Evolutionary conservation across 2,329 filamentous ascomycete genomes (phyloP).

Genomic region (Zymoseptoria passerinii): DNA sequence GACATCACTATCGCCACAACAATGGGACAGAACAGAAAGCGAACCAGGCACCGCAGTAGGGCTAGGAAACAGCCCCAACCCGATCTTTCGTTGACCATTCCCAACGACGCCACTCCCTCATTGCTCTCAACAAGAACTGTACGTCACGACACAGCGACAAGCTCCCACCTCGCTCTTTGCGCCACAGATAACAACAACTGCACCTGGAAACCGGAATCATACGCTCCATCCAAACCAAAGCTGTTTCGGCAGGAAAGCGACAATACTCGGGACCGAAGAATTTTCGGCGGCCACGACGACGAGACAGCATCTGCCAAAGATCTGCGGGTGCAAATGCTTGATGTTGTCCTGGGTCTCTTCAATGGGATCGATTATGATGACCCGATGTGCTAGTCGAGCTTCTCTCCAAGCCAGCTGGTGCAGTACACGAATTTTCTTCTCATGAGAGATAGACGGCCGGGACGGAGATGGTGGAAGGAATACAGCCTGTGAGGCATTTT

Average conservation of each 20-base stretch:
- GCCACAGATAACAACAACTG: not conserved
- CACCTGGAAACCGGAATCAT: not conserved
- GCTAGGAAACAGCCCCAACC: constrained; percentile 1
- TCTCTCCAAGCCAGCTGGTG: not conserved
- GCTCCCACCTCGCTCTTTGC: not conserved
- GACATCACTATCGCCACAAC: constrained; percentile 3
- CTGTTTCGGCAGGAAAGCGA: constrained; percentile 5
- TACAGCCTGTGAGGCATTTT: not conserved
- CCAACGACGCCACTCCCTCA: not conserved
- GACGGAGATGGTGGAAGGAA: not conserved
- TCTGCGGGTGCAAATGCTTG: constrained; percentile 39
- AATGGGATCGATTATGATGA: constrained; percentile 38
- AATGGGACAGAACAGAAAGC: constrained; percentile 16
- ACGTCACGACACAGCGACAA: not conserved
- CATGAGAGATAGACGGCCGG: not conserved
- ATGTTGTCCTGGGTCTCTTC: constrained; percentile 40
- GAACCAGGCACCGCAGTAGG: constrained; percentile 12
- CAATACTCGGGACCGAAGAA: constrained; percentile 21
- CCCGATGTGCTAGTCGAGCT: constrained; percentile 5
- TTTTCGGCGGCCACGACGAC: constrained; percentile 37
- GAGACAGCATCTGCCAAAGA: constrained; percentile 27
- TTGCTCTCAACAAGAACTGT: not conserved
- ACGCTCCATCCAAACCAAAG: not conserved
- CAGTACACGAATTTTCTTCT: not conserved
- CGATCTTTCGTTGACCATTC: not conserved